Evolutionary conservation across 169 alveolate genomes (phyloP).

Genomic region (Eimeria sp.): DNA sequence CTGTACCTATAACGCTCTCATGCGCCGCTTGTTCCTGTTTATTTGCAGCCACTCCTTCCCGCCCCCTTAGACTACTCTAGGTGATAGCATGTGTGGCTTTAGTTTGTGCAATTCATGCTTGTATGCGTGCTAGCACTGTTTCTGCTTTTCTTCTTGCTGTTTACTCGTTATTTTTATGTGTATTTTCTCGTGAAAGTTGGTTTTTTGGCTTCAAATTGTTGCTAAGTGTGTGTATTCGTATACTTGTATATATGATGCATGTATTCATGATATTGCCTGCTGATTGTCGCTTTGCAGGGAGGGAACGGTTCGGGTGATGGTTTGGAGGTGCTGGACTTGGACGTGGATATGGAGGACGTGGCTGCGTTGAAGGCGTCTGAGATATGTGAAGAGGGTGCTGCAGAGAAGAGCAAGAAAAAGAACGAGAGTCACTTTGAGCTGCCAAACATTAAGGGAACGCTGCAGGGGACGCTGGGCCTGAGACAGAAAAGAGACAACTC

Average conservation of each 20-base stretch:
- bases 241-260: not conserved
- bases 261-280: not conserved
- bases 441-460: conserved; percentile 22
- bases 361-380: conserved; percentile 48
- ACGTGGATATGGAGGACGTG: conserved; percentile 65
- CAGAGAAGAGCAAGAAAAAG: not conserved
- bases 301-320: conserved; percentile 52
- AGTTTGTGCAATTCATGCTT: not conserved
- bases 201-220: not conserved
- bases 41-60: not conserved
- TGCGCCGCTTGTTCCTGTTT: not conserved
- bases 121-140: not conserved
- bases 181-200: not conserved
- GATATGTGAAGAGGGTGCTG: conserved; percentile 18
- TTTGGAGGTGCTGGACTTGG: conserved; percentile 41
- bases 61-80: not conserved
- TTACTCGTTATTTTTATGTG: not conserved
- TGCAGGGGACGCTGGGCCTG: conserved; percentile 66
- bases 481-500: conserved; percentile 26
- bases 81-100: not conserved
- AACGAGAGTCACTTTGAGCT: conserved; percentile 35
- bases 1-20: no score
- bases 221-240: not conserved
- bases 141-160: not conserved
- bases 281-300: not conserved